Conservation (phyloP, 176 grass and related monocot species). For the Eragrostis curvula region DNA sequence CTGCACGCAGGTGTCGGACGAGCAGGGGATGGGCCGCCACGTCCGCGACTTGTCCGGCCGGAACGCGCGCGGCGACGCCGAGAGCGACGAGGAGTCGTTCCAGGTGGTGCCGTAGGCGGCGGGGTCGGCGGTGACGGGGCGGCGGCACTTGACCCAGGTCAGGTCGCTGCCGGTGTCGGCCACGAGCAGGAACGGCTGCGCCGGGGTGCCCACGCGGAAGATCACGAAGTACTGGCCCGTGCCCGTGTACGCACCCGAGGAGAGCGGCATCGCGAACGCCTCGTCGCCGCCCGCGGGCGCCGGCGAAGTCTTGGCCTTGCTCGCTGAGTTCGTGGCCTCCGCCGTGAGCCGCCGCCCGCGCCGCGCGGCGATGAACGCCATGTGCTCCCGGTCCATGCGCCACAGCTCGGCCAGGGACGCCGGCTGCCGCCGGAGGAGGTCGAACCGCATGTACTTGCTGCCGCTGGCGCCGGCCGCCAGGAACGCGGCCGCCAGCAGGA, state of each 20-base stretch:
- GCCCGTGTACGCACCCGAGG: slow-evolving; percentile 74
- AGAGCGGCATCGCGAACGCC: slow-evolving; percentile 81
- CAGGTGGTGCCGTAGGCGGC: not conserved
- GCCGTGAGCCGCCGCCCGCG: slow-evolving; percentile 23
- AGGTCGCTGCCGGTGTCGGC: slow-evolving; percentile 98
- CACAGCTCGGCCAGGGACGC: slow-evolving; percentile 15
- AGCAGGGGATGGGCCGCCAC: slow-evolving; percentile 64
- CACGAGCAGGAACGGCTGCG: slow-evolving; percentile 76
- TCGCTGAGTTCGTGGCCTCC: too few species aligned
- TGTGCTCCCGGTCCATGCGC: slow-evolving; percentile 29
- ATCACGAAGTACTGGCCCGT: slow-evolving; percentile 84
- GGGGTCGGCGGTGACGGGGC: not conserved
- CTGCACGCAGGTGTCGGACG: slow-evolving; percentile 62
- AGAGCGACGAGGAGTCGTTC: slow-evolving; percentile 7
- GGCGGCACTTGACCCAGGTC: slow-evolving; percentile 90
- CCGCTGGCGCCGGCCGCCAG: not conserved
- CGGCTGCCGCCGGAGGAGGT: slow-evolving; percentile 28
- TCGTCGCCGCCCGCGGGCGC: not conserved
- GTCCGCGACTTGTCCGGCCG: slow-evolving; percentile 45
- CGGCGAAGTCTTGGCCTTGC: too few species aligned
- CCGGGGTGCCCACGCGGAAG: slow-evolving; percentile 87
- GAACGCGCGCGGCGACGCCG: slow-evolving; percentile 35
- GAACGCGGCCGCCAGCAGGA: not conserved
- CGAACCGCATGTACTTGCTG: slow-evolving; percentile 44
- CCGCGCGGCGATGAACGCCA: slow-evolving; percentile 42